A percentile compares a stretch with the other conserved stretches of the same genome.
Evolutionary conservation across 176 grass and related monocot species (phyloP).

Genomic region (Phyllostachys edulis): DNA sequence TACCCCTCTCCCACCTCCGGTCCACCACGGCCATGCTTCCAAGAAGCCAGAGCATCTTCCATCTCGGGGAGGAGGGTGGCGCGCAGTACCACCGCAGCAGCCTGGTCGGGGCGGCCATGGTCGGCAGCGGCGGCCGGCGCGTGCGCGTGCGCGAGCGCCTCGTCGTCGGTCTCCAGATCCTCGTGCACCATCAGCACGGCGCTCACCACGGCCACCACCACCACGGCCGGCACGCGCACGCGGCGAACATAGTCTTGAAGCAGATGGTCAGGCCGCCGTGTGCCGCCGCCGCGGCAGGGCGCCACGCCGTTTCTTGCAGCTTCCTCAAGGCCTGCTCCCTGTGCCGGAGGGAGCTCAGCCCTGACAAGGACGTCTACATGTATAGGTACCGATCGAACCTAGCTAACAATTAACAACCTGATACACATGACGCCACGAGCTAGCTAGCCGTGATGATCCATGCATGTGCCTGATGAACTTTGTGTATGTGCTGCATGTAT

Average conservation of each 20-base stretch:
- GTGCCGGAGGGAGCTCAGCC: slow-evolving; percentile 51
- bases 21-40: slow-evolving; percentile 40
- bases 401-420: not conserved
- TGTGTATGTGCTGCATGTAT: not conserved
- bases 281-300: not conserved
- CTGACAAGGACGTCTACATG: slow-evolving; percentile 60
- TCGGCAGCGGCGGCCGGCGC: not conserved
- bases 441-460: not conserved
- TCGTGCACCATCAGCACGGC: slow-evolving; percentile 41
- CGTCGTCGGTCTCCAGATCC: slow-evolving; percentile 51
- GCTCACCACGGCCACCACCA: not conserved
- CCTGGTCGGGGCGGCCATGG: not conserved
- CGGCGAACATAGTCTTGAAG: slow-evolving; percentile 45
- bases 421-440: not conserved
- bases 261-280: slow-evolving; percentile 24
- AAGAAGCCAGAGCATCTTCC: slow-evolving; percentile 62
- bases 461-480: not conserved
- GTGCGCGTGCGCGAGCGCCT: slow-evolving; percentile 21
- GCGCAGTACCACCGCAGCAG: slow-evolving; percentile 13
- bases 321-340: slow-evolving; percentile 60
- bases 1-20: not conserved
- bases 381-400: slow-evolving; percentile 46
- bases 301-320: slow-evolving; percentile 25
- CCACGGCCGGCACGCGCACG: slow-evolving; percentile 9
- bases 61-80: slow-evolving; percentile 52